These are phyloP conservation scores for Talaromyces ruber DNA, from an alignment of 495 filamentous ascomycete species.

Conservation along the genomic window DNA sequence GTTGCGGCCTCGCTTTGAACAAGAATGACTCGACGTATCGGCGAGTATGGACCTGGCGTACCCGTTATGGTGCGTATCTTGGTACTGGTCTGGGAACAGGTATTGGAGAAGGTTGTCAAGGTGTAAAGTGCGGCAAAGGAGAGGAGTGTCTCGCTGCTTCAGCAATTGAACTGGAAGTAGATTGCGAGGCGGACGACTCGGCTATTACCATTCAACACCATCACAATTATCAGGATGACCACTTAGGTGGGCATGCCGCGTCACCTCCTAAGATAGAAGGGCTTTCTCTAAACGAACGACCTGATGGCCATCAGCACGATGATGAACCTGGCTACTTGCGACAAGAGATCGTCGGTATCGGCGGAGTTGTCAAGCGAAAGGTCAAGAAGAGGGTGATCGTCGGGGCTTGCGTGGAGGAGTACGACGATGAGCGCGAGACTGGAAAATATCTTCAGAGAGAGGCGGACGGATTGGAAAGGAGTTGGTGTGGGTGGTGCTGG, in stretches of 20 bases:
- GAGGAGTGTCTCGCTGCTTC: slow-evolving; percentile 58
- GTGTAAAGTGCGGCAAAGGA: slow-evolving; percentile 73
- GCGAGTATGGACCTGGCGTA: slow-evolving; percentile 82
- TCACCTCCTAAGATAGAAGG: neutral
- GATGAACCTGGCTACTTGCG: slow-evolving; percentile 61
- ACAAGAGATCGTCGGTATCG: slow-evolving; percentile 83
- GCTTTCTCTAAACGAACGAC: neutral
- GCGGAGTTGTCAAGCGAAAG: slow-evolving; percentile 76
- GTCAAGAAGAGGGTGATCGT: slow-evolving; percentile 65
- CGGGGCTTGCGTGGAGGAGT: slow-evolving; percentile 73
- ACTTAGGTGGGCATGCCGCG: neutral
- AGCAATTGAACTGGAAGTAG: slow-evolving; percentile 71
- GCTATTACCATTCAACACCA: neutral
- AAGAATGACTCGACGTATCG: slow-evolving; percentile 65
- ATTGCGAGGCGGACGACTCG: slow-evolving; percentile 60
- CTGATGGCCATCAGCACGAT: slow-evolving; percentile 17
- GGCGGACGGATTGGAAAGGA: slow-evolving; percentile 35
- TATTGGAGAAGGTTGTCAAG: slow-evolving; percentile 79
- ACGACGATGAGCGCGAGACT: slow-evolving; percentile 65
- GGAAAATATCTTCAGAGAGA: slow-evolving; percentile 58
- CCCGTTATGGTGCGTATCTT: slow-evolving; percentile 69
- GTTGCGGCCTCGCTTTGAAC: slow-evolving; percentile 63
- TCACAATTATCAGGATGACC: neutral
- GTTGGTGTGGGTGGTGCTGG: slow-evolving; percentile 48
- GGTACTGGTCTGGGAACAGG: slow-evolving; percentile 71